Conservation (phyloP, 495 filamentous ascomycete species). For the Penicillium dipodomyicola region DNA sequence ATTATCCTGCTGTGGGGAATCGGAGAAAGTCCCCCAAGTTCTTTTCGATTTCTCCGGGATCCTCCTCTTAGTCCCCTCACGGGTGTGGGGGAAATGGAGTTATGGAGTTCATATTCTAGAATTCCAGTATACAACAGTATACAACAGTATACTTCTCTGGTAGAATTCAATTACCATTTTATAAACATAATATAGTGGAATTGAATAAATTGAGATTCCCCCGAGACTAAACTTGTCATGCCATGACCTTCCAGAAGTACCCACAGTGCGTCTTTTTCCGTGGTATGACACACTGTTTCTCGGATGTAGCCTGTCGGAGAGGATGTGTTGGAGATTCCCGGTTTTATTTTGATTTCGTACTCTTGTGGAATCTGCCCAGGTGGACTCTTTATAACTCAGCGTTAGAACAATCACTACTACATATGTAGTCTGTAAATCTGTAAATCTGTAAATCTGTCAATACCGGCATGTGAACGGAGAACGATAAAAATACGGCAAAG, state of each 20-base stretch:
- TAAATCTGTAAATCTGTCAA: not conserved
- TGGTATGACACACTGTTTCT: slow-evolving; percentile 28
- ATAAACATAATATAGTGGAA: not conserved
- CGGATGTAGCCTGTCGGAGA: slow-evolving; percentile 22
- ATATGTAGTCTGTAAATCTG: too few relatives aligned
- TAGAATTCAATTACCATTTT: not conserved
- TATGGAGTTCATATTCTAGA: too few relatives aligned
- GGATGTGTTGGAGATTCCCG: not conserved
- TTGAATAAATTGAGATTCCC: too few relatives aligned
- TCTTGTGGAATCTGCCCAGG: too few relatives aligned
- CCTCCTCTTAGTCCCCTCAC: slow-evolving; percentile 6
- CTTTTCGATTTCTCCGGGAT: slow-evolving; percentile 2
- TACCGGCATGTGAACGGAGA: slow-evolving; percentile 9
- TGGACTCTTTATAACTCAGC: not conserved
- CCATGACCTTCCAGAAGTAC: slow-evolving; percentile 14
- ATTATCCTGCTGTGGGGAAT: slow-evolving; percentile 11
- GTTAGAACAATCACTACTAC: not conserved
- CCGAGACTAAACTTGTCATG: not conserved
- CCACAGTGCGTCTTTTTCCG: slow-evolving; percentile 31
- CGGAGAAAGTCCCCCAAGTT: slow-evolving; percentile 19
- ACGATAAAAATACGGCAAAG: not conserved
- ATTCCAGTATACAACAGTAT: too few relatives aligned
- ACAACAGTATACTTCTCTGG: too few relatives aligned
- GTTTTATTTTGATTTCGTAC: not conserved
- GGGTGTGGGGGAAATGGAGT: slow-evolving; percentile 3